Conservation (phyloP, 352 stramenopile genomes). For the Phytophthora colocasiae region DNA sequence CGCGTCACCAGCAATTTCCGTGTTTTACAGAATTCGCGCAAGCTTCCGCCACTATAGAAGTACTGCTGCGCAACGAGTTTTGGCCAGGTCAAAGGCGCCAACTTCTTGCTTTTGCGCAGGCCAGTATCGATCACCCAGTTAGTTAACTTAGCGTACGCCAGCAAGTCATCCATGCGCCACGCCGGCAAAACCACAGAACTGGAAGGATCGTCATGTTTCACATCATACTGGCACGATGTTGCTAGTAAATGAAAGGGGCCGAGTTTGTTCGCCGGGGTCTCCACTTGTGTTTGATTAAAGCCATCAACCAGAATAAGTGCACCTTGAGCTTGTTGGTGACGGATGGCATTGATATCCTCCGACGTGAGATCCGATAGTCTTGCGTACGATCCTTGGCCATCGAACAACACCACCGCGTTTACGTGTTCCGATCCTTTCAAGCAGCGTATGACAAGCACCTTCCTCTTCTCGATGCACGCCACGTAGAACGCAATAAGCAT, state of each 20-base stretch:
- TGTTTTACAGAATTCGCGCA: neutral
- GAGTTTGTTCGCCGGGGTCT: neutral
- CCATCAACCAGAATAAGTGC: conserved; percentile 28
- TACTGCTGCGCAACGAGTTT: neutral
- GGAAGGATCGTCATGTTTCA: conserved; percentile 23
- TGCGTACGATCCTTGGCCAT: conserved; percentile 17
- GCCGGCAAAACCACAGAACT: conserved; percentile 32
- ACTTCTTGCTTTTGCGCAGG: too few relatives aligned
- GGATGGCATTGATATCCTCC: conserved; percentile 4
- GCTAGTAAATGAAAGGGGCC: conserved; percentile 20
- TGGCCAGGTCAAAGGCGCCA: too few relatives aligned
- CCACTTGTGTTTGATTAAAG: conserved; percentile 15
- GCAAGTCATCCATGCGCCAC: conserved; percentile 23
- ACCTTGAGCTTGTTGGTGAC: neutral
- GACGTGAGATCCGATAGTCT: conserved; percentile 6
- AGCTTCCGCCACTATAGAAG: neutral
- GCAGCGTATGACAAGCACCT: conserved; percentile 32
- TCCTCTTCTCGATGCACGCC: conserved; percentile 18
- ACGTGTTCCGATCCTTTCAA: conserved; percentile 9
- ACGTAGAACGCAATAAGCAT: conserved; percentile 30
- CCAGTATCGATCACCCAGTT: conserved; percentile 22
- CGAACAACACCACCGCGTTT: conserved; percentile 27
- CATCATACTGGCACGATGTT: conserved; percentile 34
- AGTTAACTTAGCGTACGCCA: conserved; percentile 30
- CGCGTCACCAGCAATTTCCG: neutral